Evolutionary conservation across 1,284 basidiomycete species (phyloP).

Genomic region (Moniliella sp.): DNA sequence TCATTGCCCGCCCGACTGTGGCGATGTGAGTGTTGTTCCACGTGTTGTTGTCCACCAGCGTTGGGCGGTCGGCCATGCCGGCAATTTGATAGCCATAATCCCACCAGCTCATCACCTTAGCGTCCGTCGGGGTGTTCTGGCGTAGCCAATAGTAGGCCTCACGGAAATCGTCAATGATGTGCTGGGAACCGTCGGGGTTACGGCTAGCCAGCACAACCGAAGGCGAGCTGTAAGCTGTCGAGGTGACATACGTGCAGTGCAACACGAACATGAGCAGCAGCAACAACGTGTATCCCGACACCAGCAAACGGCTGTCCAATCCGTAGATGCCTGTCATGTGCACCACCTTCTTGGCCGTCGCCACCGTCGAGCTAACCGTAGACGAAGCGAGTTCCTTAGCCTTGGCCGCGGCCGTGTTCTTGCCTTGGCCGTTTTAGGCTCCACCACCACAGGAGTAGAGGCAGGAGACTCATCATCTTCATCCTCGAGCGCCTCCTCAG

Average conservation of each 20-base stretch:
- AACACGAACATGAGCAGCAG: constrained; percentile 56
- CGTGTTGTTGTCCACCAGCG: constrained; percentile 94
- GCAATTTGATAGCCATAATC: constrained; percentile 97
- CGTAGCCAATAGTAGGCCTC: constrained; percentile 99
- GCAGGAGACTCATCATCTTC: background rate
- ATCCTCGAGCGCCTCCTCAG: background rate
- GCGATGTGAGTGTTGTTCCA: constrained; percentile 70
- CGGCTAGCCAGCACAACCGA: constrained; percentile 77
- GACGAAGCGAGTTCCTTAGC: background rate
- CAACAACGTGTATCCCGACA: constrained; percentile 54
- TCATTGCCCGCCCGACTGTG: constrained; percentile 51
- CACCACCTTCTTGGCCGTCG: constrained; percentile 29
- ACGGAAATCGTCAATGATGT: constrained; percentile 96
- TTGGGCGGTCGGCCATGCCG: constrained; percentile 91
- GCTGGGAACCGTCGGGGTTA: constrained; percentile 61
- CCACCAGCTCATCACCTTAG: constrained; percentile 98
- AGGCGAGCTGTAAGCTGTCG: constrained; percentile 83
- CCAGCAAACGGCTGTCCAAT: constrained; percentile 54
- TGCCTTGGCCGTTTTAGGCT: background rate
- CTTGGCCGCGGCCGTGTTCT: background rate
- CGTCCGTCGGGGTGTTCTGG: constrained; percentile 73
- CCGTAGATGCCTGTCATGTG: constrained; percentile 54
- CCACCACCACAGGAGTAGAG: constrained; percentile 3
- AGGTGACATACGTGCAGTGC: constrained; percentile 92
- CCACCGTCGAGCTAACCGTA: constrained; percentile 3